Percentiles rank a stretch among this genome's conserved stretches.
These are phyloP conservation scores for Nemania bipapillata DNA, from an alignment of 2,329 filamentous ascomycete species.

Conservation along the genomic window DNA sequence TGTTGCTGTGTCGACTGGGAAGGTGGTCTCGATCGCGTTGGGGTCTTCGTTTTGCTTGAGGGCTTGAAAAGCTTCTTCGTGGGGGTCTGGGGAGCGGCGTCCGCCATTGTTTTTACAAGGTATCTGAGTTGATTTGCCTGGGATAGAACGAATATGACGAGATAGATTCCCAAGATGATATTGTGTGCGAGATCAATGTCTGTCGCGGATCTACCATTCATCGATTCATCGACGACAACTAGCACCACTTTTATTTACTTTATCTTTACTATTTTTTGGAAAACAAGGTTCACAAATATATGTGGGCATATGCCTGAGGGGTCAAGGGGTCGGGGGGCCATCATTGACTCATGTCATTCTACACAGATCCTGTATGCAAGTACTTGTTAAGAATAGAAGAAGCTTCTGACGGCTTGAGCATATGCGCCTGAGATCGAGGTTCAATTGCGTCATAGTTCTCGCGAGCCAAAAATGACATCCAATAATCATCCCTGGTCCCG, in stretches of 20 bases:
- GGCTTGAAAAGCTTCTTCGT: conserved; percentile 51
- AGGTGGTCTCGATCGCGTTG: conserved; percentile 42
- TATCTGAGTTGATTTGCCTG: conserved; percentile 41
- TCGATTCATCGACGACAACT: conserved; percentile 5
- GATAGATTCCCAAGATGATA: conserved; percentile 42
- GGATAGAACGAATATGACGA: conserved; percentile 43
- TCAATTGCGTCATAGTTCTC: conserved; percentile 21
- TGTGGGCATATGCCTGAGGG: too few relatives aligned
- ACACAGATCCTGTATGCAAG: neutral
- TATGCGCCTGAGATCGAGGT: neutral
- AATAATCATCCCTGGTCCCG: too few relatives aligned
- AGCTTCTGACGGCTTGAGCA: conserved; percentile 1
- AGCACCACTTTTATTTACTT: neutral
- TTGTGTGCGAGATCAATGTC: conserved; percentile 42
- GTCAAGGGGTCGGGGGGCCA: neutral
- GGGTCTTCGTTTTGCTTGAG: conserved; percentile 49
- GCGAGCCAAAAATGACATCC: too few relatives aligned
- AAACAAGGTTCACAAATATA: conserved; percentile 12
- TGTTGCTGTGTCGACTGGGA: conserved; percentile 28
- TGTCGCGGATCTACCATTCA: conserved; percentile 23
- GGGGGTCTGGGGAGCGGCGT: conserved; percentile 48
- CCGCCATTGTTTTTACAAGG: conserved; percentile 44
- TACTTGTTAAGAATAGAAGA: neutral
- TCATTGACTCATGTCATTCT: conserved; percentile 3
- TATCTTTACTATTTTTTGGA: neutral